Evolutionary conservation across 208 protist species (phyloP), one percentile per base, ranked within the genome.

Genomic region (Leishmania major): DNA sequence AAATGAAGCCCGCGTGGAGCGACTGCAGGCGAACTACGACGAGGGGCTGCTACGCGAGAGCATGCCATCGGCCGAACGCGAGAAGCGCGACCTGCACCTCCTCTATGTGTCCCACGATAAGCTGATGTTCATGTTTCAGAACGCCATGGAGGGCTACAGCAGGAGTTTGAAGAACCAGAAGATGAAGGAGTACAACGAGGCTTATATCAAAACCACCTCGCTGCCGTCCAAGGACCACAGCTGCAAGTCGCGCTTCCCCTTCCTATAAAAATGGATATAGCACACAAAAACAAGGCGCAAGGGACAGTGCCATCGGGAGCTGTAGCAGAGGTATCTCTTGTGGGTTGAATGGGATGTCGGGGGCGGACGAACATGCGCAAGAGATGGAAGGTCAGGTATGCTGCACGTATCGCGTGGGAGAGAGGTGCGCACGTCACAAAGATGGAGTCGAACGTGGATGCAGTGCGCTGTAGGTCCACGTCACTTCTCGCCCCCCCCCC

Each of bases 1-100:
- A 28, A 88, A 93, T 67, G 83, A 90, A 17, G 66, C 78, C 40
- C 93, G 93, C 85, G 81, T 94, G 28, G 82, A 77, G 45, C 93
- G 93, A n/a, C 80, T 96, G 49, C 91, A 93, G 85, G 84, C 89
- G 53, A 96, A 96, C 80, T 96, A 96, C 86, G 84, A 96, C 62
- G 87, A 87, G n/a, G 92, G 92, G 55, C 82, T 93, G n/a, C 47
- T 86, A 53, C 89, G 93, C 31, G 93, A 96, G 80, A 86, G 84
- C 37, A 80, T 96, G 49, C 84, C 90, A 1, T 82, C 80, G 31
- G 83, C 78, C 3, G 79, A 90, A 5, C 89, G 93, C 47, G 93
- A 96, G 70, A 81, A 88, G 78, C 83, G 93, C 28, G 93, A 96
- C 69, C 40, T 88, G 47, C 71, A 88, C 40, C 71, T 55, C 60